Evolutionary conservation across 345 rosid species (phyloP), one percentile per base, ranked within the genome.

Genomic region (Kernera saxatilis): DNA sequence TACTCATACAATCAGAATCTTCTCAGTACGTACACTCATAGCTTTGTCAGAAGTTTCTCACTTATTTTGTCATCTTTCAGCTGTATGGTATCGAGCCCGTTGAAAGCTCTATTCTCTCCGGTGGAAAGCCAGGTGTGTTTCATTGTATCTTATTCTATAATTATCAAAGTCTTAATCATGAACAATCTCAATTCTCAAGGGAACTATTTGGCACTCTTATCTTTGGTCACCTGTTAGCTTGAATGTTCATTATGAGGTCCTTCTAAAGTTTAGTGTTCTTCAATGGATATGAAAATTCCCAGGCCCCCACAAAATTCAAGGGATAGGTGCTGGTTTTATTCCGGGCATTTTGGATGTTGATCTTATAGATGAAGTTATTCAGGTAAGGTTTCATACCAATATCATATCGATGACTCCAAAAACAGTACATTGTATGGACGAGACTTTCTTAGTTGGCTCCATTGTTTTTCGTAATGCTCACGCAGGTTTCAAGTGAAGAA

Each of bases 301-400:
- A 93, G 96, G 98, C 36, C 96, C 97, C 17, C 98, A 91, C 81
- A 93, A 91, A 82, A 91, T 93, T 78, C 98, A 91, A 79, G 98
- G 97, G 70, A 88, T 93, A 50, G 96, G 98, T 54, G 98, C 96
- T 69, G 98, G 92, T 62, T 93, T 93, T 69, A 67, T 88, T 30
- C 98, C 98, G 17, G 78, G 91, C 63, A 96, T 93, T 70, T 81
- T 93, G 89, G 84, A 88, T 26, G 87, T 88, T 53, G 61, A 66
- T 77, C 51, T 86, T 17, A 76, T 91, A 5, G 94, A 93, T 79
- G 96, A 91, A 85, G 88, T 87, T 67, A 70, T 93, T 83, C 96
- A 86, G 76, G 97, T 90, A 84, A 85, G 82, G 39, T 45, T 44
- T 5, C 9, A 14, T 55, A 54, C 45, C 45, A 18, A 19, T 55